Evolutionary conservation across 805 yeast species (phyloP).

Genomic region (Candida taoyuanica): DNA sequence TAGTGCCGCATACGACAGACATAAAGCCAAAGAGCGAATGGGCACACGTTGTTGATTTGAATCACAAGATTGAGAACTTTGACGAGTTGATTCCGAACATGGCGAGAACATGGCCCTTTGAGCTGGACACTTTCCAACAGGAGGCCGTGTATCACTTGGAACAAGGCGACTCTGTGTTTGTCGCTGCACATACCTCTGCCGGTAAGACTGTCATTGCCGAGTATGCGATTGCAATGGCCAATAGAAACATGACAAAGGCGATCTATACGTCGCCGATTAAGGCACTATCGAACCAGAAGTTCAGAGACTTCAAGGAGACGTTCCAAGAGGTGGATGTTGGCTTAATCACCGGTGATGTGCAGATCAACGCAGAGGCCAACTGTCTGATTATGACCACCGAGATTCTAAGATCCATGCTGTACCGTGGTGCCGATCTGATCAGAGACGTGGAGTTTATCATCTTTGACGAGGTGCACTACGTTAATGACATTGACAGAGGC

Average conservation of each 20-base stretch:
- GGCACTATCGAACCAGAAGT: conserved; percentile 85
- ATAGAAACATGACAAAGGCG: conserved; percentile 92
- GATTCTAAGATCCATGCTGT: conserved; percentile 89
- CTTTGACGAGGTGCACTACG: conserved; percentile 97
- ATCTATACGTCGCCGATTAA: conserved; percentile 95
- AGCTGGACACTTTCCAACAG: conserved; percentile 90
- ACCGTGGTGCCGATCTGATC: conserved; percentile 92
- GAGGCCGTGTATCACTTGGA: conserved; percentile 96
- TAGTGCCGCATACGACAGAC: conserved; percentile 6
- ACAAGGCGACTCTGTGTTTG: conserved; percentile 97
- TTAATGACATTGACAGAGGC: conserved; percentile 94
- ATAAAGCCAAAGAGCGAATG: conserved; percentile 50
- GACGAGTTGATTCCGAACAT: conserved; percentile 85
- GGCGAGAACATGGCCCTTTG: conserved; percentile 94
- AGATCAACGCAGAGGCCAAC: conserved; percentile 92
- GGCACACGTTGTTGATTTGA: conserved; percentile 93
- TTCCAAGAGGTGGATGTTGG: conserved; percentile 87
- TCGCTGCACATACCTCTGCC: conserved; percentile 98
- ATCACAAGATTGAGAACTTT: conserved; percentile 80
- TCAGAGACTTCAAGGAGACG: conserved; percentile 77
- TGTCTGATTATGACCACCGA: conserved; percentile 98
- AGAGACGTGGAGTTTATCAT: conserved; percentile 97
- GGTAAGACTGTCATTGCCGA: conserved; percentile 99
- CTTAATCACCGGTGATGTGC: conserved; percentile 95
- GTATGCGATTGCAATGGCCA: conserved; percentile 96